These are phyloP conservation scores for Trichoderma pleuroti DNA, from an alignment of 2,329 filamentous ascomycete genomes.

Conservation along the genomic window DNA sequence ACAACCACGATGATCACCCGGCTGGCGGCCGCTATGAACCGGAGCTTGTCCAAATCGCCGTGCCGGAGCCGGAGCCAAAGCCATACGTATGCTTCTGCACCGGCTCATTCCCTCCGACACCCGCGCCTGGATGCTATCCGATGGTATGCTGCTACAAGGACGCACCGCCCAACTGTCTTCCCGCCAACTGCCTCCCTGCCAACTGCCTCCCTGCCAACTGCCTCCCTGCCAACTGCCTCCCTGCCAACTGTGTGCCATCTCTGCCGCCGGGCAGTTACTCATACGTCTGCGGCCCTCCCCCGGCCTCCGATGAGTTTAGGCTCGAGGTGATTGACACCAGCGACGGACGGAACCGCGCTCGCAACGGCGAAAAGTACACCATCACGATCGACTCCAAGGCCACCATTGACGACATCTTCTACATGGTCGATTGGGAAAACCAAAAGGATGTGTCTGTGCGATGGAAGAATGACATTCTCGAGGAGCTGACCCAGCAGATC, in stretches of 20 bases:
- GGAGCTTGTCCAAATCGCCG: not conserved
- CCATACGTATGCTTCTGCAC: not conserved
- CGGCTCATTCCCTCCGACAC: not conserved
- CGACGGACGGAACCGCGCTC: conserved; percentile 12
- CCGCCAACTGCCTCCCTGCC: not conserved
- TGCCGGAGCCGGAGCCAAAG: not conserved
- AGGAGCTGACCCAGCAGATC: conserved; percentile 25
- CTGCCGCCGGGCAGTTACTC: not conserved
- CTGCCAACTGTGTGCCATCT: too few species aligned
- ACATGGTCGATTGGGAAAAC: conserved; percentile 27
- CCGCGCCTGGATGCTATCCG: not conserved
- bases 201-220: too few species aligned
- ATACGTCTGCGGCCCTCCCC: not conserved
- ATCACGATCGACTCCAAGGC: conserved; percentile 23
- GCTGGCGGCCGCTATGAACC: not conserved
- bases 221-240: too few species aligned
- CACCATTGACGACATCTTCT: conserved; percentile 22
- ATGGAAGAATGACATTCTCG: conserved; percentile 27
- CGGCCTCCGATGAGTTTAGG: not conserved
- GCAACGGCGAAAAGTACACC: conserved; percentile 23
- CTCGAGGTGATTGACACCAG: conserved; percentile 27
- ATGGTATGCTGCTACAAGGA: not conserved
- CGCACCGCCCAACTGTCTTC: not conserved
- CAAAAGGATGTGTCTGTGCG: conserved; percentile 28
- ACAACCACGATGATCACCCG: not conserved